These are phyloP conservation scores for Chalciporus piperatus DNA, from an alignment of 768 basidiomycete species.

Conservation along the genomic window DNA sequence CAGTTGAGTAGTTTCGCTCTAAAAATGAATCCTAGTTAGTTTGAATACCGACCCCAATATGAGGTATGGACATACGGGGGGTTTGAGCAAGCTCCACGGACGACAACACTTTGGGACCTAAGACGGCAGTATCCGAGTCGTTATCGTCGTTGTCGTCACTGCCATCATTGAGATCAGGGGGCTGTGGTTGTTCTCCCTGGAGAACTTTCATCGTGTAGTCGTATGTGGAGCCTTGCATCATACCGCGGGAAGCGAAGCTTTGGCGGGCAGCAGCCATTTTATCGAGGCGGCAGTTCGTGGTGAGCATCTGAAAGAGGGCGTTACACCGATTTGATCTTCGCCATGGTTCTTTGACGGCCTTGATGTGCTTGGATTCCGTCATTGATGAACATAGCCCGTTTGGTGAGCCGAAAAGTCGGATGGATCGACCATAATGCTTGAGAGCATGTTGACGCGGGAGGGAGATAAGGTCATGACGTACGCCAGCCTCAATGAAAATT, in stretches of 20 bases:
- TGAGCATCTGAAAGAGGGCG: slow-evolving; percentile 13
- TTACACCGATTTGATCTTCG: background rate
- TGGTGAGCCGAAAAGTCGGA: slow-evolving; percentile 16
- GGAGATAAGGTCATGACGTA: slow-evolving; percentile 5
- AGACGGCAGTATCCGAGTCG: background rate
- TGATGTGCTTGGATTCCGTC: slow-evolving; percentile 36
- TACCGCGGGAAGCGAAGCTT: slow-evolving; percentile 17
- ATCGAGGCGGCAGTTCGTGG: slow-evolving; percentile 26
- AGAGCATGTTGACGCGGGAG: slow-evolving; percentile 21
- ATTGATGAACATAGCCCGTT: slow-evolving; percentile 31
- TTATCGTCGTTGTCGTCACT: background rate
- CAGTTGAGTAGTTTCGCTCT: slow-evolving; percentile 14
- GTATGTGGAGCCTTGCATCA: slow-evolving; percentile 13
- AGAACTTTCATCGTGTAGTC: background rate
- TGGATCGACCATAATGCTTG: slow-evolving; percentile 13
- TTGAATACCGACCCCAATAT: background rate
- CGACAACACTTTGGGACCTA: no score
- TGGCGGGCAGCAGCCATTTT: slow-evolving; percentile 6
- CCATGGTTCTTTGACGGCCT: slow-evolving; percentile 32
- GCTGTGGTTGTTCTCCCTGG: background rate
- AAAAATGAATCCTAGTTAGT: background rate
- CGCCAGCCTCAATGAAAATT: slow-evolving; percentile 10
- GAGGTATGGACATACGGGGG: slow-evolving; percentile 1
- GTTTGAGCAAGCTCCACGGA: slow-evolving; percentile 8
- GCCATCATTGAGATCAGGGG: background rate